Percentiles rank a stretch among this genome's conserved stretches.
Conservation (phyloP, 306 rosid species). For the Ormosia semicastrata region DNA sequence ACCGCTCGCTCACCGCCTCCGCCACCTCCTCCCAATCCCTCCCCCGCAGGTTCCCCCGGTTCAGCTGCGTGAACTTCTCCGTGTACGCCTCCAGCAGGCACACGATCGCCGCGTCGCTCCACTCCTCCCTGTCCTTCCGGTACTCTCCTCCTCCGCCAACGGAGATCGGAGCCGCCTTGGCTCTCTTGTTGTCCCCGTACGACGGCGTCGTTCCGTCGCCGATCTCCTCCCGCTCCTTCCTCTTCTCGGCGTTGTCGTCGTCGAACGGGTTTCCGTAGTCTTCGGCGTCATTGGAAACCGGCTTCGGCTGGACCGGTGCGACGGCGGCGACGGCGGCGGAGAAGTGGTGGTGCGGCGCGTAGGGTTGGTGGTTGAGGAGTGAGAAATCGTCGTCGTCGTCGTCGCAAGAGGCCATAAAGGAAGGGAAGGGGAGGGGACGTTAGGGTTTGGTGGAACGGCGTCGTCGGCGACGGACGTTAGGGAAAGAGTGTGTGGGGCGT, state of each 20-base stretch:
- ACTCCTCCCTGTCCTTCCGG: slow-evolving; percentile 93
- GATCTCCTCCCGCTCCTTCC: slow-evolving; percentile 76
- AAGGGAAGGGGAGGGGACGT: slow-evolving; percentile 53
- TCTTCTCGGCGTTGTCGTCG: slow-evolving; percentile 57
- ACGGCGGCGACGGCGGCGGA: slow-evolving; percentile 34
- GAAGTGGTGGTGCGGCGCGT: slow-evolving; percentile 60
- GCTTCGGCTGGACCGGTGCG: slow-evolving; percentile 41
- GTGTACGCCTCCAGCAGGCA: slow-evolving; percentile 85
- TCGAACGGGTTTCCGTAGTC: slow-evolving; percentile 61
- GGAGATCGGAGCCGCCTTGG: slow-evolving; percentile 44
- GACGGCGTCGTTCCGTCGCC: slow-evolving; percentile 53
- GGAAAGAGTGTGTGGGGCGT: slow-evolving; percentile 37
- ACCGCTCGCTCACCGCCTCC: slow-evolving; percentile 69
- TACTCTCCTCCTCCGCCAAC: slow-evolving; percentile 50
- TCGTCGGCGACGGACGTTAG: slow-evolving; percentile 73
- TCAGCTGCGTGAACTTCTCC: slow-evolving; percentile 91
- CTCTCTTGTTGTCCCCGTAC: slow-evolving; percentile 50
- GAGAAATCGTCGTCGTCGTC: slow-evolving; percentile 86
- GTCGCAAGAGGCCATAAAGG: slow-evolving; percentile 81
- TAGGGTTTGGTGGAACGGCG: slow-evolving; percentile 62
- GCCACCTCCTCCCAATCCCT: slow-evolving; percentile 99
- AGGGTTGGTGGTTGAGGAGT: slow-evolving; percentile 68
- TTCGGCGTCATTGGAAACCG: slow-evolving; percentile 44
- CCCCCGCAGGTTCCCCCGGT: slow-evolving; percentile 89
- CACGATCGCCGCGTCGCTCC: slow-evolving; percentile 92